These are phyloP conservation scores for Tylopilus cervinicoccineus DNA, from an alignment of 768 basidiomycete genomes.

Conservation along the genomic window DNA sequence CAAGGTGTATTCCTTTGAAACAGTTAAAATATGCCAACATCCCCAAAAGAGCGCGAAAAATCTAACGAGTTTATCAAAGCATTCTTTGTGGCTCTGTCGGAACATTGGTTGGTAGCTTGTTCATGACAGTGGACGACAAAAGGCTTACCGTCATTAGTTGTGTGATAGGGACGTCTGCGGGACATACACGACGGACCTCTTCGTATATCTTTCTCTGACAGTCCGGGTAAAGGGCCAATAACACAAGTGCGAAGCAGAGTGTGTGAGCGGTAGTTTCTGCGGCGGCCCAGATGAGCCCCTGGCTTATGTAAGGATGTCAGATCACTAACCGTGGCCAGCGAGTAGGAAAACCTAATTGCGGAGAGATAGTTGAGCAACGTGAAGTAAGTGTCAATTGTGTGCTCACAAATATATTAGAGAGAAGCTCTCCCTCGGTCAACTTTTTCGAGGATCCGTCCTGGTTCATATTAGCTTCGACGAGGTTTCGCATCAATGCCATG, in stretches of 20 bases:
- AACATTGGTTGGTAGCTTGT: background rate
- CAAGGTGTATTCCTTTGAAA: slow-evolving; percentile 37
- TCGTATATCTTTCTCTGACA: slow-evolving; percentile 44
- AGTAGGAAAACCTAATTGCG: slow-evolving; percentile 39
- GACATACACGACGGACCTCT: slow-evolving; percentile 40
- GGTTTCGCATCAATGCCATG: slow-evolving; percentile 40
- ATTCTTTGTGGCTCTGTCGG: slow-evolving; percentile 38
- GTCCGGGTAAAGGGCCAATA: slow-evolving; percentile 49
- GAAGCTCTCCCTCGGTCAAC: slow-evolving; percentile 42
- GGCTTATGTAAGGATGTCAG: background rate
- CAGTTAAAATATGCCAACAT: background rate
- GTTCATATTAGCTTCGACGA: slow-evolving; percentile 46
- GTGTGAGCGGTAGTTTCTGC: slow-evolving; percentile 48
- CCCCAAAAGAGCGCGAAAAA: background rate
- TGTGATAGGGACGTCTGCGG: slow-evolving; percentile 29
- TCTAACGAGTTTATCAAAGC: slow-evolving; percentile 35
- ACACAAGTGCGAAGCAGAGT: slow-evolving; percentile 38
- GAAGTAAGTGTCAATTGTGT: background rate
- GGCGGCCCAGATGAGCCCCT: slow-evolving; percentile 8
- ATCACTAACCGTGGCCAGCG: slow-evolving; percentile 43
- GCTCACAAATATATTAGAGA: slow-evolving; percentile 48
- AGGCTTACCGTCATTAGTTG: slow-evolving; percentile 28
- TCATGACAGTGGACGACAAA: background rate
- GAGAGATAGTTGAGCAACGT: background rate
- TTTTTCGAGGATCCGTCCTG: slow-evolving; percentile 28